Base-by-base conservation (phyloP, 208 protist species). In the Leishmania gerbilli region DNA sequence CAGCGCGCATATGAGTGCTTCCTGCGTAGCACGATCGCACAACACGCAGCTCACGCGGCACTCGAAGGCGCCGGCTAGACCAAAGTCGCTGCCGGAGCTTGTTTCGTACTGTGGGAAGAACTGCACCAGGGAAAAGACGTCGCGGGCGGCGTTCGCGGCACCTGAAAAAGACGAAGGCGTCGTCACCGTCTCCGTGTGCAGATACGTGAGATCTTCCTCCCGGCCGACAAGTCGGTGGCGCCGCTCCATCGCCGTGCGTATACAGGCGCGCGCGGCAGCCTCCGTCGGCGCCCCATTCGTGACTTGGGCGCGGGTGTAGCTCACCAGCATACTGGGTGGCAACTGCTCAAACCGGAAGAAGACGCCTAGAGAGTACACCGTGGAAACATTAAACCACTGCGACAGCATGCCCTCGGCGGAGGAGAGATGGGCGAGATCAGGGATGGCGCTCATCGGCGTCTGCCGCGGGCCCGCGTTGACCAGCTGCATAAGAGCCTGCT, bases 1-100 rank as follows among this genome's bases (percentile, higher is more conserved):
- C 77, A 85, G 51, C 40, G 77, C 82, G 71, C 75, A 58, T 42
- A 84, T 51, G 24, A 84, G 76, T 37, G 71, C 80, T 1, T 71
- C 74, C 65, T 86, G 89, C 40, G 68, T 75, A 49, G 64, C 71
- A 64, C 71, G 60, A 76, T 84, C 84, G 75, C 83, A 87, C n/a
- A 88, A 56, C 83, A 95, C 87, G 69, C 91, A 95, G 81, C 88
- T 92, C 45, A 95, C 88, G 24, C 94, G 92, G 65, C 91, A 94
- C 84, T 97, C 92, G 77, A 95, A 92, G 58, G 83, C 89, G 34
- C 84, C 85, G 3, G 92, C 92, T 5, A 95, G 71, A 42, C 82
- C 80, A 27, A 82, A 87, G 75, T 82, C 84, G 56, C 47, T 72
- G 69, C 45, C 53, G 21, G 65, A 60, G 34, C 62, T 67, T 2